Base-by-base conservation (phyloP, 2,329 filamentous ascomycete species). In the Diplodia intermedia region DNA sequence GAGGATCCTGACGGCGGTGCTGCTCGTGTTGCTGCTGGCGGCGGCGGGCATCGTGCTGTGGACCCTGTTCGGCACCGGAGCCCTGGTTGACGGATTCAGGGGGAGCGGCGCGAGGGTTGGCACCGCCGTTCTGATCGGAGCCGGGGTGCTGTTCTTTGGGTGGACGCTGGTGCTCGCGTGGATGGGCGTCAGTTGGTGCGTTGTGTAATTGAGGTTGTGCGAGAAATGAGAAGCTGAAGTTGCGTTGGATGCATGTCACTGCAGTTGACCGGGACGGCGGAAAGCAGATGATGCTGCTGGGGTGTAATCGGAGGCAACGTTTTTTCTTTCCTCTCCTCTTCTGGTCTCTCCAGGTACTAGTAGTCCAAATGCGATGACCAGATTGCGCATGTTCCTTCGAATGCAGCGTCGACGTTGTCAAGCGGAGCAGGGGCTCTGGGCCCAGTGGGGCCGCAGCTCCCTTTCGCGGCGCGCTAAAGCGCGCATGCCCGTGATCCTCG, bases 151-250 rank as follows among this genome's bases (percentile, higher is more conserved):
- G 43, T 36, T 80, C 65, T 38, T 79, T 3, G 79, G 78, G 0
- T 69, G 78, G 70, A 75, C 72, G 20, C 70, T 71, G 2, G 69
- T 80, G 12, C 71, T 62, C 4, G 78, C 73, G 2, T 81, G 79
- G 79, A 62, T 80, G 38, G 76, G 76, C 1, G 69, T 78, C 11
- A 79, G 78, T 66, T 80, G 77, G 78, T 68, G 79, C 53, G 72
- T 79, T 18, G 71, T 77, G 69, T 80, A 69, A 33, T 26, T 4
- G 43, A 47, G 43, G n/a, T n/a, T 4, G 43, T 7, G 31, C 8
- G 31, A 9, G 31, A 9, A 33, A 33, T 33, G 31, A 33, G 26
- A 26, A 26, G 26, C n/a, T n/a, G n/a, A 26, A 26, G 26, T 26
- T 26, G 26, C 4, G 26, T 26, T 26, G 26, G 26, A 26, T 26